These are phyloP conservation scores for Fusarium hainanense DNA, from an alignment of 2,329 filamentous ascomycete species.

Conservation along the genomic window DNA sequence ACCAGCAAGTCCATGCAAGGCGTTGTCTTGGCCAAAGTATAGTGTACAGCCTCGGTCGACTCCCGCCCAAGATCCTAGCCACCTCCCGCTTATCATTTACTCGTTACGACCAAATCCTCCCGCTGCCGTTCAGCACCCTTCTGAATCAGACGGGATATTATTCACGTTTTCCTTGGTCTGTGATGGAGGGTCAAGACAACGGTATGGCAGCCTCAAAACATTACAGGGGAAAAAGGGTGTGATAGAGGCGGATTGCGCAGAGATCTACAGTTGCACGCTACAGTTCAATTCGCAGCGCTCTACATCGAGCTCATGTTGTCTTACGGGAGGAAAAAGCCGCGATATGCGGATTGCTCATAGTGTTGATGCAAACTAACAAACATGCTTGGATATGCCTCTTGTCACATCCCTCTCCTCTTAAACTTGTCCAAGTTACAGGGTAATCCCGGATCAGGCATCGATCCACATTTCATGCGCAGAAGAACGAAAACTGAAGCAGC, in stretches of 20 bases:
- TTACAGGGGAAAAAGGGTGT: neutral
- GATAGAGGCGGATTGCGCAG: constrained; percentile 23
- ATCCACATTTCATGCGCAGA: constrained; percentile 8
- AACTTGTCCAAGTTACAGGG: constrained; percentile 6
- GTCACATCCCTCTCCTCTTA: constrained; percentile 9
- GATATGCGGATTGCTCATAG: constrained; percentile 6
- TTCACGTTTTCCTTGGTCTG: constrained; percentile 33
- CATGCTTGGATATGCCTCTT: constrained; percentile 3
- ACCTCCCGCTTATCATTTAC: constrained; percentile 32
- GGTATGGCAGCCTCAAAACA: neutral
- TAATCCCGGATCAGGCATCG: constrained; percentile 16
- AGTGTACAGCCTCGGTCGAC: constrained; percentile 33
- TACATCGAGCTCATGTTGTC: neutral
- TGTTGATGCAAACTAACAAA: neutral
- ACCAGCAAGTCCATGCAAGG: neutral
- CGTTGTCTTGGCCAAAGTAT: constrained; percentile 17
- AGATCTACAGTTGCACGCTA: constrained; percentile 26
- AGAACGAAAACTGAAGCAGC: constrained; percentile 17
- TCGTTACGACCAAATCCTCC: constrained; percentile 4
- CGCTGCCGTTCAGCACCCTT: constrained; percentile 13
- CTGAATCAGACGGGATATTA: constrained; percentile 29
- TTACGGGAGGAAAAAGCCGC: neutral
- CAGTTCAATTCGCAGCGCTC: neutral
- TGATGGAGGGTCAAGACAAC: constrained; percentile 30
- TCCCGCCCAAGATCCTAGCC: constrained; percentile 30